Evolutionary conservation across 371 early-diverging fungal species (phyloP).

Genomic region (Globomyces sp.): DNA sequence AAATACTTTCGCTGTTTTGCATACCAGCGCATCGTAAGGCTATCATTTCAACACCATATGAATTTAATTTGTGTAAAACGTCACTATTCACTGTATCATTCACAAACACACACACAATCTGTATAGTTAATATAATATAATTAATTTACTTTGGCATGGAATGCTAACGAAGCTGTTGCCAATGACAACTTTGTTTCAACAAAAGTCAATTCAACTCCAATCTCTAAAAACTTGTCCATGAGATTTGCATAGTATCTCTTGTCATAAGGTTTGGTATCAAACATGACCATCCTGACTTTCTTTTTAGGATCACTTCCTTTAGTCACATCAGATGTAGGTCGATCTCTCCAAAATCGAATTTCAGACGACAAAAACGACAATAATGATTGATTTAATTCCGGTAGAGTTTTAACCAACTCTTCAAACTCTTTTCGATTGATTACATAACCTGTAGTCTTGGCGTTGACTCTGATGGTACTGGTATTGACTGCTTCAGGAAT

Average conservation of each 20-base stretch:
- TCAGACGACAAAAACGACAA: conserved; percentile 5
- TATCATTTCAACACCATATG: conserved; percentile 36
- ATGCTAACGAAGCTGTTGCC: conserved; percentile 20
- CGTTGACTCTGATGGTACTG: neutral
- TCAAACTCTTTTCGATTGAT: conserved; percentile 4
- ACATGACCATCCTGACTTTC: conserved; percentile 14
- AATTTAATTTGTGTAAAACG: conserved; percentile 29
- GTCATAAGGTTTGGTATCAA: conserved; percentile 20
- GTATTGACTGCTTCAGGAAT: neutral
- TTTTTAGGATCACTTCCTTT: neutral
- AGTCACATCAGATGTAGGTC: neutral
- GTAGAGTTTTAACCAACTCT: neutral
- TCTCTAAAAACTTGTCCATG: conserved; percentile 5
- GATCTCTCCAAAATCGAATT: conserved; percentile 10
- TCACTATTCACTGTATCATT: conserved; percentile 38
- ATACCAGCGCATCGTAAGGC: conserved; percentile 47
- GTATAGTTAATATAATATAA: neutral
- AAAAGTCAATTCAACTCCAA: conserved; percentile 7
- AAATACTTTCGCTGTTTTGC: conserved; percentile 18
- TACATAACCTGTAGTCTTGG: neutral
- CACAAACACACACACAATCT: conserved; percentile 47
- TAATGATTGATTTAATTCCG: neutral
- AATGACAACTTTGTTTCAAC: conserved; percentile 12
- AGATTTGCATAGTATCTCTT: conserved; percentile 9
- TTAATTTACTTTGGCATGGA: conserved; percentile 13